These are phyloP conservation scores for Xylaria intraflava DNA, from an alignment of 495 filamentous ascomycete species.

Conservation along the genomic window DNA sequence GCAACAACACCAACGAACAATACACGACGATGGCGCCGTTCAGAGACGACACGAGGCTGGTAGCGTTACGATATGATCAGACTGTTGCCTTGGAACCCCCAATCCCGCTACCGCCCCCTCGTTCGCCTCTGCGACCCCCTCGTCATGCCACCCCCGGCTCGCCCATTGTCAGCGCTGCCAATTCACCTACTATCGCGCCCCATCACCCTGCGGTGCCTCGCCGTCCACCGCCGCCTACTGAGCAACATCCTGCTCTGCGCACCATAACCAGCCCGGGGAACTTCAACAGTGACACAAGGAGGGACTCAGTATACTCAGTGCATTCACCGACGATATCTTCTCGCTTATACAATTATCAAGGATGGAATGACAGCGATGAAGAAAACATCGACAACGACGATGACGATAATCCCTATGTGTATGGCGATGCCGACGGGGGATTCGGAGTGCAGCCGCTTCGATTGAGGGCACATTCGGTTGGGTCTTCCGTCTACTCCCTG, in stretches of 20 bases:
- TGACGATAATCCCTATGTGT: constrained; percentile 22
- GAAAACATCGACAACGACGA: constrained; percentile 36
- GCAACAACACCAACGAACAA: constrained; percentile 10
- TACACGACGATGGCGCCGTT: constrained; percentile 33
- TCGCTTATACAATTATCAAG: constrained; percentile 36
- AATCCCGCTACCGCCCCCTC: constrained; percentile 44
- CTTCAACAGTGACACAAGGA: constrained; percentile 27
- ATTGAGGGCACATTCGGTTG: constrained; percentile 16
- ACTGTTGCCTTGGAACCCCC: constrained; percentile 50
- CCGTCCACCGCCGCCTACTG: constrained; percentile 36
- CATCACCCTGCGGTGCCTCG: constrained; percentile 33
- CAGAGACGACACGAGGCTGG: constrained; percentile 42
- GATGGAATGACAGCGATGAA: constrained; percentile 37
- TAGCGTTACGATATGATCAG: constrained; percentile 51
- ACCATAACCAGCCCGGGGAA: constrained; percentile 25
- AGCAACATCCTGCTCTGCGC: constrained; percentile 43
- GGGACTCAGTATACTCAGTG: constrained; percentile 53
- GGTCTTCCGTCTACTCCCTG: constrained; percentile 20
- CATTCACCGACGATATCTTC: constrained; percentile 44
- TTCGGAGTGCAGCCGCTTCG: constrained; percentile 18
- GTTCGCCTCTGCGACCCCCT: constrained; percentile 23
- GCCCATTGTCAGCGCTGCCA: constrained; percentile 14
- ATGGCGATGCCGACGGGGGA: constrained; percentile 28
- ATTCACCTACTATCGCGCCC: constrained; percentile 7
- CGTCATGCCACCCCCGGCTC: constrained; percentile 22